These are phyloP conservation scores for Populus davidiana DNA, from an alignment of 345 rosid species.

Conservation along the genomic window DNA sequence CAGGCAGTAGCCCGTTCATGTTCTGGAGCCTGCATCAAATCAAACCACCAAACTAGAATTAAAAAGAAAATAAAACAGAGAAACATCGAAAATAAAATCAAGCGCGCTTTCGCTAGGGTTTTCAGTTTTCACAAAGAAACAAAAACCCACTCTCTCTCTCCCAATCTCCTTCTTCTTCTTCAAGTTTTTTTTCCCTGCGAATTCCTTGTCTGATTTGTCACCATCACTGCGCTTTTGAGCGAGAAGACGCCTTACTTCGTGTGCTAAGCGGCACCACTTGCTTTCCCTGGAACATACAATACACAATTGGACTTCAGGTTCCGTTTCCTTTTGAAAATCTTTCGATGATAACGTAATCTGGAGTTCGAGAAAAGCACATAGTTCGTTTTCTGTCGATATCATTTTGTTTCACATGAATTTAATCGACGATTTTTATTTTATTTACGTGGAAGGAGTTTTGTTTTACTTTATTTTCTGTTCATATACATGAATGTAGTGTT, in stretches of 20 bases:
- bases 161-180: not conserved
- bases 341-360: not conserved
- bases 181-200: not conserved
- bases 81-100: not conserved
- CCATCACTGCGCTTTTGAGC: not conserved
- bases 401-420: not conserved
- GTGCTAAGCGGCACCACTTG: not conserved
- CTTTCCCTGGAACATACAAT: not conserved
- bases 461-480: not conserved
- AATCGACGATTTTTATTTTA: not conserved
- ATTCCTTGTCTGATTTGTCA: not conserved
- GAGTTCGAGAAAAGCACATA: not conserved
- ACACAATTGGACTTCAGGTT: not conserved
- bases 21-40: not conserved
- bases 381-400: not conserved
- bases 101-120: constrained; percentile 4
- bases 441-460: not conserved
- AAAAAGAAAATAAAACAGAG: not conserved
- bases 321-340: not conserved
- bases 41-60: not conserved
- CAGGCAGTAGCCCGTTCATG: not conserved
- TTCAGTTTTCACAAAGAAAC: not conserved
- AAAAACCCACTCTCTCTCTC: not conserved
- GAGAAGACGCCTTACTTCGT: not conserved
- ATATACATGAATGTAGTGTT: not conserved